Base-by-base conservation (phyloP, 768 basidiomycete species). In the Pulveroboletus sp. region DNA sequence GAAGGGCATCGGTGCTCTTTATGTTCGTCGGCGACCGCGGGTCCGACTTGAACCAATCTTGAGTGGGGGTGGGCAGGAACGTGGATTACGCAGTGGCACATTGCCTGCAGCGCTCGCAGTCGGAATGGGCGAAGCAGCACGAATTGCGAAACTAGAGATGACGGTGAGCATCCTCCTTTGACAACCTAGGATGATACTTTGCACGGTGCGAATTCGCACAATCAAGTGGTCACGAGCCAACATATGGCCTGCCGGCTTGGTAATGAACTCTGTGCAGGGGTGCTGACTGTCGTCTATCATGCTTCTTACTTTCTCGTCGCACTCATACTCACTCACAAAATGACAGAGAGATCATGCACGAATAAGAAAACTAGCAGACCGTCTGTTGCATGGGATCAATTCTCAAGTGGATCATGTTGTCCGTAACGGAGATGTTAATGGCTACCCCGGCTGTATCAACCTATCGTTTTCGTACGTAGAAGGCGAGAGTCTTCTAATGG, bases 401-500 rank as follows among this genome's bases (percentile, higher is more conserved):
- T 75, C 83, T 2, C 76, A 87, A 57, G 87, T 97, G 19, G 90
- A 93, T 55, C 83, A 89, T 57, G 92, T 99, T 49, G 84, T 95
- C 37, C 83, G 96, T 32, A 99, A 99, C 62, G 96, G 96, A 12
- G 95, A 97, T 64, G 71, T 77, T 0, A 76, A 85, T 49, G 96
- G 96, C 19, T 99, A 95, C 69, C 85, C 93, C 1, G 96, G 96
- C 34, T 99, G 96, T 66, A 81, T 97, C 65, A 97, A 97, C 68
- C 77, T 97, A 36, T 91, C 88, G 56, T 97, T 97, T 65, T 83
- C 93, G 3, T 98, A 96, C 63, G 93, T 98, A 31, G 95, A 98
- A 68, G 95, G 95, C 20, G 95, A 98, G 71, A 93, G 89, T 67
- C 77, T 99, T 56, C 69, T 99, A 52, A 99, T 99, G 96, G 94